A percentile compares a stretch with the other conserved stretches of the same genome.
phyloP scores from a whole-genome alignment of 805 yeast species.

The Myxozyma mucilagina region DNA sequence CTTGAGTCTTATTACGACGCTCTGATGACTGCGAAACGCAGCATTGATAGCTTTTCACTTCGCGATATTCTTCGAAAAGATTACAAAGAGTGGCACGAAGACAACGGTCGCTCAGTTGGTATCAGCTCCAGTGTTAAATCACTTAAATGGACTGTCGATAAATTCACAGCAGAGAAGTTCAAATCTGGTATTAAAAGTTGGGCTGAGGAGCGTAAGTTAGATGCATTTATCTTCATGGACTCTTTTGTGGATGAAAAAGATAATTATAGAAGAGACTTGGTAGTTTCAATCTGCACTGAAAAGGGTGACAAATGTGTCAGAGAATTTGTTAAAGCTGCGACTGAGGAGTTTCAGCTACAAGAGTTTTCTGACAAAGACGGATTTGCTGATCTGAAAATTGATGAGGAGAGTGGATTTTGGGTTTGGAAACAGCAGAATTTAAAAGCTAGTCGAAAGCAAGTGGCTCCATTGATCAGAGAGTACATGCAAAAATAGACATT shows the following conservation, averaged over 20 bases:
- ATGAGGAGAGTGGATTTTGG: constrained; percentile 14
- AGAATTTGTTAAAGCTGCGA: constrained; percentile 28
- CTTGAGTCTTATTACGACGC: constrained; percentile 35
- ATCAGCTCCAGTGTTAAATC: constrained; percentile 74
- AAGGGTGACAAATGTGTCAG: constrained; percentile 32
- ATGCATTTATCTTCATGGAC: constrained; percentile 52
- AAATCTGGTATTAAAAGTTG: constrained; percentile 38
- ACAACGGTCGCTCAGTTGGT: constrained; percentile 52
- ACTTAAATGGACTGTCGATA: constrained; percentile 51
- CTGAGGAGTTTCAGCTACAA: constrained; percentile 37
- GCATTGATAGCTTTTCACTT: constrained; percentile 60
- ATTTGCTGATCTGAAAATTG: constrained; percentile 17
- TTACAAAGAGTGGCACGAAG: constrained; percentile 66
- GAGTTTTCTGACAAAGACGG: constrained; percentile 16
- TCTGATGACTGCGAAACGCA: constrained; percentile 55
- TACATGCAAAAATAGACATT: constrained; percentile 11
- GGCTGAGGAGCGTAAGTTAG: constrained; percentile 42
- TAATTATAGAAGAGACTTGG: constrained; percentile 50
- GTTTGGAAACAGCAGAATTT: constrained; percentile 53
- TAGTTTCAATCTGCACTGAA: constrained; percentile 34
- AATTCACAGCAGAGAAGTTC: constrained; percentile 35
- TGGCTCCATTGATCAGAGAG: constrained; percentile 60
- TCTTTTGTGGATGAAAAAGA: constrained; percentile 42
- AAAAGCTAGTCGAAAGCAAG: constrained; percentile 78
- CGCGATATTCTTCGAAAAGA: constrained; percentile 75